Percentiles rank a stretch among this genome's conserved stretches.
phyloP scores from a whole-genome alignment of 305 asterid species.

The Caryopteris hybrid region DNA sequence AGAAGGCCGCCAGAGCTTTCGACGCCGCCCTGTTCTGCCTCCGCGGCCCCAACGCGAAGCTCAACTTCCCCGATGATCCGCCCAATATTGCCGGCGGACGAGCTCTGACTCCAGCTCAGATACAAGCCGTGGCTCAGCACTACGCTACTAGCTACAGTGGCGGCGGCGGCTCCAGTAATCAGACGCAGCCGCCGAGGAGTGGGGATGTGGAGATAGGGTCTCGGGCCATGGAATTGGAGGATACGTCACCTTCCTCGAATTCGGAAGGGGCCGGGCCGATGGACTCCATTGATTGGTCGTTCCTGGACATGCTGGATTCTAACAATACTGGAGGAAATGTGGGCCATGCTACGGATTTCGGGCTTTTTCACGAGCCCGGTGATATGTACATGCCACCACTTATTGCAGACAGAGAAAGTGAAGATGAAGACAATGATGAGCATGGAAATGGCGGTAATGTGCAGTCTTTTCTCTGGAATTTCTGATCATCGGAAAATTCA shows the following conservation, averaged over 20 bases:
- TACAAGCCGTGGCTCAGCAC: conserved; percentile 42
- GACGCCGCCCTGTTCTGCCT: conserved; percentile 61
- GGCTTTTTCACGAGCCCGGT: conserved; percentile 35
- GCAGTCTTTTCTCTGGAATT: conserved; percentile 37
- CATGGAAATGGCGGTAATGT: conserved; percentile 23
- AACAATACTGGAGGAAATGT: background rate
- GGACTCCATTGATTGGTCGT: conserved; percentile 42
- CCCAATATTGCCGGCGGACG: conserved; percentile 34
- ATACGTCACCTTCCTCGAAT: conserved; percentile 19
- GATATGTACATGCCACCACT: conserved; percentile 30
- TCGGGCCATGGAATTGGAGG: background rate
- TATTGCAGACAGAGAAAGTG: background rate
- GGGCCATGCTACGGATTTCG: conserved; percentile 27
- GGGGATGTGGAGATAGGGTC: background rate
- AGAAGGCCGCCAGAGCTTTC: conserved; percentile 60
- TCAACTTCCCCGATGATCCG: conserved; percentile 54
- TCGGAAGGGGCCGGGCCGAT: conserved; percentile 21
- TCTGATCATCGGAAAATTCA: conserved; percentile 7
- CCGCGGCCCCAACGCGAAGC: conserved; percentile 45
- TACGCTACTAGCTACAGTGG: conserved; percentile 22
- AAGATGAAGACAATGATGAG: background rate
- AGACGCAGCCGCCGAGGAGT: background rate
- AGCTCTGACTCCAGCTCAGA: conserved; percentile 26
- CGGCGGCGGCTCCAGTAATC: background rate
- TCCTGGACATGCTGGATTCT: conserved; percentile 28